Conservation (phyloP, 78 protist species). For the Polysphondylium violaceum region DNA sequence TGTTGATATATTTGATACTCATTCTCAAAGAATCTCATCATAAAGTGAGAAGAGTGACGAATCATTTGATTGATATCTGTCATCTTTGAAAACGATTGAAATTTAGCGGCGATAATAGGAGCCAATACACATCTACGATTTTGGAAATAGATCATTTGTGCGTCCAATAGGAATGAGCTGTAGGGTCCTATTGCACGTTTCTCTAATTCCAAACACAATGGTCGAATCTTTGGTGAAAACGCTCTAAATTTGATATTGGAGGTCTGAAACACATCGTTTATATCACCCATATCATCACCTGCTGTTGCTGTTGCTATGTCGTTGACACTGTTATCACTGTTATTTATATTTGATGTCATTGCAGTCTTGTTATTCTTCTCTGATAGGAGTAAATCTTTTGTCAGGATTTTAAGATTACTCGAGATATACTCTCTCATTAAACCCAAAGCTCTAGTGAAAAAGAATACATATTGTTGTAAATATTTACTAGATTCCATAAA, state of each 20-base stretch:
- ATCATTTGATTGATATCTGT: conserved; percentile 43
- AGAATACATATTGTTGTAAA: conserved; percentile 47
- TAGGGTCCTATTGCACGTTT: conserved; percentile 60
- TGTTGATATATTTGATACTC: conserved; percentile 59
- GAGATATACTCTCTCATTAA: conserved; percentile 70
- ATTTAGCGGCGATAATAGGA: conserved; percentile 13
- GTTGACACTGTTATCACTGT: not conserved
- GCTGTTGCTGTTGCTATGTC: not conserved
- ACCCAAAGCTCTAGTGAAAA: conserved; percentile 53
- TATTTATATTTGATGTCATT: conserved; percentile 23
- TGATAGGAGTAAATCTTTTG: conserved; percentile 35
- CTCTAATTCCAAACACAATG: conserved; percentile 71
- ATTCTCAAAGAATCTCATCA: conserved; percentile 61
- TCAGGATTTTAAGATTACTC: conserved; percentile 22
- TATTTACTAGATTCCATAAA: conserved; percentile 52
- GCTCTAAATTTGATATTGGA: conserved; percentile 79
- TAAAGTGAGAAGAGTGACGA: conserved; percentile 27
- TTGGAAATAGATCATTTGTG: conserved; percentile 50
- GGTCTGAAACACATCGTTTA: conserved; percentile 39
- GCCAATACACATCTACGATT: conserved; percentile 45
- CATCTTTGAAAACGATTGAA: conserved; percentile 6
- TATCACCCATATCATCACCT: not conserved
- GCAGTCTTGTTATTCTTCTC: conserved; percentile 16
- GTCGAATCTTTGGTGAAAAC: conserved; percentile 71
- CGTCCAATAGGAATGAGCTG: conserved; percentile 9